Conservation (phyloP, 306 rosid species). For the Cyclanthera cordifolia region DNA sequence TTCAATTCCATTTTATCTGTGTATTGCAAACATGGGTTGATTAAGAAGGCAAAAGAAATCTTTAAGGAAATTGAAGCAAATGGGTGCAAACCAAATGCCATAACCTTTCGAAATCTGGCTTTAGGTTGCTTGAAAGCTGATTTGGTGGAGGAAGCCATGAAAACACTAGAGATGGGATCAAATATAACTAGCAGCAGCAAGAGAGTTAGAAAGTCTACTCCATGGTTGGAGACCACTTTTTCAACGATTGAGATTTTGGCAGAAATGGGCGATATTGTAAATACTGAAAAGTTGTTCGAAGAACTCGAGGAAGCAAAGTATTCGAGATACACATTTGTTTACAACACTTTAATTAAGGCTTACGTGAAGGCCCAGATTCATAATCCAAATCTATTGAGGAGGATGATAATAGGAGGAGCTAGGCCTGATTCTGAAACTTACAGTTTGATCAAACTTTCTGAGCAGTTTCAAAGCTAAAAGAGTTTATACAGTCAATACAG, state of each 20-base stretch:
- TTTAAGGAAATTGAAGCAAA: constrained; percentile 43
- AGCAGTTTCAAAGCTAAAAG: constrained; percentile 37
- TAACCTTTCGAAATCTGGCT: constrained; percentile 66
- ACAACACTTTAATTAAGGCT: constrained; percentile 70
- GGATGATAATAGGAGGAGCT: constrained; percentile 85
- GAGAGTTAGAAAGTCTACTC: constrained; percentile 52
- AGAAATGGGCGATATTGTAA: constrained; percentile 59
- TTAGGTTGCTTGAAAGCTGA: constrained; percentile 79
- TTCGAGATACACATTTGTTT: constrained; percentile 64
- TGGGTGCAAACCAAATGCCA: constrained; percentile 73
- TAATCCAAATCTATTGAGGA: constrained; percentile 59
- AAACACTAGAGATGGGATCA: constrained; percentile 51
- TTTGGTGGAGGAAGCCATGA: constrained; percentile 51
- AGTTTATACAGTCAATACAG: neutral
- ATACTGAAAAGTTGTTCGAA: constrained; percentile 57
- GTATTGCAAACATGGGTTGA: constrained; percentile 54
- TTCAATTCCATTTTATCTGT: constrained; percentile 67
- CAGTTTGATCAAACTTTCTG: constrained; percentile 74
- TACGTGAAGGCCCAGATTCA: constrained; percentile 80
- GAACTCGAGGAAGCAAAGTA: constrained; percentile 62
- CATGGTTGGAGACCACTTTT: constrained; percentile 85
- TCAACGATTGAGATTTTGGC: constrained; percentile 57
- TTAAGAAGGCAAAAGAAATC: constrained; percentile 44
- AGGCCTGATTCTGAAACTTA: constrained; percentile 85
- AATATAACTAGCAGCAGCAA: constrained; percentile 30